Conservation (phyloP, 2,329 filamentous ascomycete genomes). For the Rugonectria rugulosa region DNA sequence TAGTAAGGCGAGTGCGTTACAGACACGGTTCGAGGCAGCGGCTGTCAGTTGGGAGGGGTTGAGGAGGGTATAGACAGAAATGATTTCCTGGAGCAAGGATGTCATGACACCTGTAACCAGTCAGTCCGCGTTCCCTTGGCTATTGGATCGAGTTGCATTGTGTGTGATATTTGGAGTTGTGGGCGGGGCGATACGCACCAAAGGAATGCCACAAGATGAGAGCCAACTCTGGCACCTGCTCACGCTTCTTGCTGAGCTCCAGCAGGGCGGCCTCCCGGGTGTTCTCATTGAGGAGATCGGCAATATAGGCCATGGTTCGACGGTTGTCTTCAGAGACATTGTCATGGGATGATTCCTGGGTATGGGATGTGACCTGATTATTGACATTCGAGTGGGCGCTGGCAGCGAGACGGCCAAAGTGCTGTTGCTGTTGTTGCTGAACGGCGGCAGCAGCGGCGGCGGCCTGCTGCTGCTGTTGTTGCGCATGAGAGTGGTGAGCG, state of each 20-base stretch:
- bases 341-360: constrained; percentile 66
- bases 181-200: constrained; percentile 64
- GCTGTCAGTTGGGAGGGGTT: constrained; percentile 97
- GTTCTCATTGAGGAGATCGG: constrained; percentile 85
- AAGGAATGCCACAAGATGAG: constrained; percentile 99
- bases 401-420: constrained; percentile 77
- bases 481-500: constrained; percentile 64
- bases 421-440: constrained; percentile 60
- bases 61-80: constrained; percentile 95
- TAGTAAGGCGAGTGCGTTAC: constrained; percentile 92
- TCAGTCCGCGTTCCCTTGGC: constrained; percentile 22
- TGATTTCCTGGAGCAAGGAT: constrained; percentile 95
- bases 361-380: constrained; percentile 55
- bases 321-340: constrained; percentile 88
- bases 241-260: constrained; percentile 97
- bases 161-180: not conserved
- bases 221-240: constrained; percentile 95
- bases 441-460: constrained; percentile 49
- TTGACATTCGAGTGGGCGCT: constrained; percentile 62
- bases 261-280: constrained; percentile 90
- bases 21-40: constrained; percentile 96
- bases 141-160: not conserved
- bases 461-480: constrained; percentile 62
- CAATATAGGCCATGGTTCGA: constrained; percentile 90
- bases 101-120: constrained; percentile 88